Evolutionary conservation across 352 stramenopile species (phyloP), one percentile per base, ranked within the genome.

Genomic region (Phytopythium aichiense): DNA sequence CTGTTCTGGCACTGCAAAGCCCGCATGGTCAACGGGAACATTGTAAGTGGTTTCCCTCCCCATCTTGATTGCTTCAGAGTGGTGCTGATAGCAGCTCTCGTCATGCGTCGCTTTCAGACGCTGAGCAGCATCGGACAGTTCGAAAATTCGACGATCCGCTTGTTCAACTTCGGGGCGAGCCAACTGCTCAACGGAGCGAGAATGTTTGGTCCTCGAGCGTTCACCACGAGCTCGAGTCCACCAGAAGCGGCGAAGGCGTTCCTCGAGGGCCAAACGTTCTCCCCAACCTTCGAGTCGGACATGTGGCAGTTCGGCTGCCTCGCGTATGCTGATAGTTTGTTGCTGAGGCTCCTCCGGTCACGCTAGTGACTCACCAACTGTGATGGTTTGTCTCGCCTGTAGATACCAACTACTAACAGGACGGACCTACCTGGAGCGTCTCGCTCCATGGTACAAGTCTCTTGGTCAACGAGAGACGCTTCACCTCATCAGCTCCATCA

Each of bases 231-330:
- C 7, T 74, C 67, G 7, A 83, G 81, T 38, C 51, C 80, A 6
- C 83, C 80, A 1, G 83, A 92, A 53, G 79, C 80, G 7, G 79
- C 77, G 11, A 72, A 63, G 30, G 70, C 56, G 42, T 84, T 89
- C 49, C 62, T 89, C 9, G 54, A 23, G 3, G 71, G 72, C 22
- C 73, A 79, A 4, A 45, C 58, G 13, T 88, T 87, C 38, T 48
- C 64, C 5, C 77, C 80, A 7, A 90, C 77, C 0, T 56, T 64
- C 22, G 66, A 67, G 4, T 84, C 77, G 7, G 83, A 92, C 66
- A 75, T 90, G 37, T 92, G 83, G 83, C 83, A 92, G 42, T 87
- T 92, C 33, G 83, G 83, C 6, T 92, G 83, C 48, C 65, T 87
- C 49, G 70, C 89, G 83, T 92, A 79, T 38, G 77, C 69, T 28